Evolutionary conservation across 495 filamentous ascomycete genomes (phyloP).

Genomic region (Penicillium waksmanii): DNA sequence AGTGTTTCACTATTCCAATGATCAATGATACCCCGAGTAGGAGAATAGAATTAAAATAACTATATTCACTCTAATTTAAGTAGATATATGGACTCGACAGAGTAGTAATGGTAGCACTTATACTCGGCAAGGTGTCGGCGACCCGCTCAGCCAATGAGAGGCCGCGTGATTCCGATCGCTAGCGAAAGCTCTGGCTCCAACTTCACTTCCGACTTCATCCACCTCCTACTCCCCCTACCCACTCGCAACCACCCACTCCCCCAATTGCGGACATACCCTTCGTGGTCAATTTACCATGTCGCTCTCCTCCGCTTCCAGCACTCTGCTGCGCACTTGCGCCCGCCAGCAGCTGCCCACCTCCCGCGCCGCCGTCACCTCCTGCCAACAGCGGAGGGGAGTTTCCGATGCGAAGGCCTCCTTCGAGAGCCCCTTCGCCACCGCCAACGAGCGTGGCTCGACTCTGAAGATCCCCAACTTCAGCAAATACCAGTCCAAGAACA

Average conservation of each 20-base stretch:
- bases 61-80: no score
- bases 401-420: conserved; percentile 53
- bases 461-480: conserved; percentile 85
- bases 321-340: conserved; percentile 55
- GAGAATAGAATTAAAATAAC: neutral
- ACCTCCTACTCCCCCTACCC: conserved; percentile 32
- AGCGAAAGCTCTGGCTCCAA: conserved; percentile 51
- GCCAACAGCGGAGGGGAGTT: conserved; percentile 53
- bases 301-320: conserved; percentile 52
- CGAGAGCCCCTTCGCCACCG: conserved; percentile 53
- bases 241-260: conserved; percentile 19
- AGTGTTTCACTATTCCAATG: no score
- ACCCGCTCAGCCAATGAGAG: conserved; percentile 45
- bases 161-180: conserved; percentile 52
- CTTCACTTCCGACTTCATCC: conserved; percentile 50
- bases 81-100: no score
- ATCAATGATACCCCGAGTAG: neutral
- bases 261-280: conserved; percentile 39
- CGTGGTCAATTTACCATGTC: conserved; percentile 49
- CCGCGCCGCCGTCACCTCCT: conserved; percentile 51
- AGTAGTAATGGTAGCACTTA: neutral
- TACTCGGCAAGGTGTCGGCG: conserved; percentile 15
- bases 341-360: conserved; percentile 50
- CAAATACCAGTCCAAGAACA: conserved; percentile 76
- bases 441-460: conserved; percentile 50